phyloP scores from a whole-genome alignment of 2,329 filamentous ascomycete genomes.

The Neodidymelliopsis sp. region DNA sequence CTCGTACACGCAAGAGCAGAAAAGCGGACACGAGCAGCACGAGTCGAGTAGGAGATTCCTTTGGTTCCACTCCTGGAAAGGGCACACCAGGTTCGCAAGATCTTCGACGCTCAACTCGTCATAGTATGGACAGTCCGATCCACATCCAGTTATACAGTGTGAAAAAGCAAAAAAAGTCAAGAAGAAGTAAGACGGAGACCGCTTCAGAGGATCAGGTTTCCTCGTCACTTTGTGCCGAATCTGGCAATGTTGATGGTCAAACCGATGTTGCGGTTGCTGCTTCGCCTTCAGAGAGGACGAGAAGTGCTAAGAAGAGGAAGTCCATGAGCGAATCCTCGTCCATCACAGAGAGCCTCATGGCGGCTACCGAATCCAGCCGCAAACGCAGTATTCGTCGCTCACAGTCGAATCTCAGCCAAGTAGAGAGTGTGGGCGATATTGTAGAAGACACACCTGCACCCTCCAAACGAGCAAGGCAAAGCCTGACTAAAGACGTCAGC shows the following conservation, averaged over 20 bases:
- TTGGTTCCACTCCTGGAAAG: conserved; percentile 29
- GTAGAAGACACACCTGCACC: conserved; percentile 40
- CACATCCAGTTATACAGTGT: conserved; percentile 20
- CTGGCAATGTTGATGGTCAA: not conserved
- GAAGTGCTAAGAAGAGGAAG: conserved; percentile 30
- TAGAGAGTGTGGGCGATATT: conserved; percentile 34
- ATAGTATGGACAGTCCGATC: conserved; percentile 32
- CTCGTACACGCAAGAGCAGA: conserved; percentile 14
- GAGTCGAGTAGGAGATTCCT: conserved; percentile 49
- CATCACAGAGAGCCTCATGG: not conserved
- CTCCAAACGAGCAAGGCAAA: conserved; percentile 36
- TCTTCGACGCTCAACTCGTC: conserved; percentile 38
- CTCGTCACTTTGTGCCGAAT: conserved; percentile 48
- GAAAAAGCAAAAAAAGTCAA: conserved; percentile 36
- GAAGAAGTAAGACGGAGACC: conserved; percentile 24
- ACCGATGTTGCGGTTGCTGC: not conserved
- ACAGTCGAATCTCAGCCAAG: conserved; percentile 39
- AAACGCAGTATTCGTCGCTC: conserved; percentile 37
- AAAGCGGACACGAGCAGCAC: conserved; percentile 30
- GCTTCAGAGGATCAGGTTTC: conserved; percentile 34
- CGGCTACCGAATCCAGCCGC: conserved; percentile 27
- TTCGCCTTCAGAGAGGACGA: conserved; percentile 8
- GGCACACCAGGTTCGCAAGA: conserved; percentile 27
- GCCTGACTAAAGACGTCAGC: conserved; percentile 39
- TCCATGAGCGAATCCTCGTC: conserved; percentile 19